These are phyloP conservation scores for Solanum pinnatisectum DNA, from an alignment of 257 asterid genomes.

Conservation along the genomic window DNA sequence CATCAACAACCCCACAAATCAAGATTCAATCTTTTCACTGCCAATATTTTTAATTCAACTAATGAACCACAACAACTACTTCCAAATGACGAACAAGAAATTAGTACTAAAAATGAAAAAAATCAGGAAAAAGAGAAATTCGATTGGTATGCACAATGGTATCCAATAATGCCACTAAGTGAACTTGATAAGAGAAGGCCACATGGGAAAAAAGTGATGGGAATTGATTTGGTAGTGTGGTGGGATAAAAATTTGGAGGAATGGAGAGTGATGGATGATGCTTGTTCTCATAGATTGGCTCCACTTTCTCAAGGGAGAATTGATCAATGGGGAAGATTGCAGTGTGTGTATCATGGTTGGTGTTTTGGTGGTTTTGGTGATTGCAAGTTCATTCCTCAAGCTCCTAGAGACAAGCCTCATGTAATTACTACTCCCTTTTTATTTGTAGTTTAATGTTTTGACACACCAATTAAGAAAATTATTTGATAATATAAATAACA, in stretches of 20 bases:
- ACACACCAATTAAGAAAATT: not conserved
- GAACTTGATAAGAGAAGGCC: slow-evolving; percentile 86
- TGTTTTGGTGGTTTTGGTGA: slow-evolving; percentile 73
- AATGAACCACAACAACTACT: not conserved
- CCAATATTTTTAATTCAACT: not conserved
- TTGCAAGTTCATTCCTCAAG: slow-evolving; percentile 80
- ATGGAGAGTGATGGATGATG: slow-evolving; percentile 81
- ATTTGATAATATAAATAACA: too few species aligned
- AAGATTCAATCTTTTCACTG: slow-evolving; percentile 34
- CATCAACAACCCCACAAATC: not conserved
- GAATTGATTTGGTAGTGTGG: slow-evolving; percentile 73
- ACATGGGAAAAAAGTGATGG: slow-evolving; percentile 61
- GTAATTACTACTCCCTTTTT: slow-evolving; percentile 8
- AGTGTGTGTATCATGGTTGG: slow-evolving; percentile 94
- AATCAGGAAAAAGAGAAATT: slow-evolving; percentile 29
- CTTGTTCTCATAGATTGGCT: slow-evolving; percentile 80
- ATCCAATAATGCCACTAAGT: slow-evolving; percentile 58
- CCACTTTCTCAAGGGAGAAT: slow-evolving; percentile 86
- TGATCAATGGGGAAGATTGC: slow-evolving; percentile 88
- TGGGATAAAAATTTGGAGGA: slow-evolving; percentile 62
- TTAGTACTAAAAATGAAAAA: not conserved
- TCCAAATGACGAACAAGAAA: not conserved
- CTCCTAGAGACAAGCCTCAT: slow-evolving; percentile 76
- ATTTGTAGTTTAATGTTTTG: not conserved
- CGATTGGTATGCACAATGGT: slow-evolving; percentile 77